Percentiles rank a stretch among this genome's conserved stretches.
These are phyloP conservation scores for Parmales sp. DNA, from an alignment of 108 stramenopile species.

Conservation along the genomic window DNA sequence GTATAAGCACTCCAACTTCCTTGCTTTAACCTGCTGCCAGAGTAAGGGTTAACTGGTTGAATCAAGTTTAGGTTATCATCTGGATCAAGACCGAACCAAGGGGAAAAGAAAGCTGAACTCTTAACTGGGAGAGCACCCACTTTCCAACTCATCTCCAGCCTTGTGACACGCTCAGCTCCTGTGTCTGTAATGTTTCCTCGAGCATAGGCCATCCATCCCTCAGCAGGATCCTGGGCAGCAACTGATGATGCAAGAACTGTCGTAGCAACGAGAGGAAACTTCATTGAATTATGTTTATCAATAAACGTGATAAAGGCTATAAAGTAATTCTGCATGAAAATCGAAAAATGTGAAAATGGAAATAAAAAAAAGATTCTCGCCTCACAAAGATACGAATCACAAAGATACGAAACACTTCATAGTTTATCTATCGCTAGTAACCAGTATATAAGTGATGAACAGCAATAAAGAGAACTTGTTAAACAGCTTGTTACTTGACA, in stretches of 20 bases:
- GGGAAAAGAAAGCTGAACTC: constrained; percentile 11
- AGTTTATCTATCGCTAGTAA: too few relatives aligned
- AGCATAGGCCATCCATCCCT: constrained; percentile 13
- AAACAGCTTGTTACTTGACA: too few relatives aligned
- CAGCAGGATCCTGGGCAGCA: neutral
- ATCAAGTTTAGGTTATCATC: constrained; percentile 12
- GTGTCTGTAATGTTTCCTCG: neutral
- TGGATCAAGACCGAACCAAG: constrained; percentile 13
- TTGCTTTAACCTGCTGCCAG: neutral
- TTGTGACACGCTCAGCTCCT: constrained; percentile 7
- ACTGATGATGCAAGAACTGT: neutral
- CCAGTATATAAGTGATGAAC: too few relatives aligned
- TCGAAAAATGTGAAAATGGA: too few relatives aligned
- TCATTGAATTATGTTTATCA: neutral
- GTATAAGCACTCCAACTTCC: constrained; percentile 10
- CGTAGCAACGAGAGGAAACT: neutral
- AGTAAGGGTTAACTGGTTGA: constrained; percentile 8
- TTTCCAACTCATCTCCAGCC: constrained; percentile 12
- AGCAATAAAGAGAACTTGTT: too few relatives aligned
- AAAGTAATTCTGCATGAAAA: too few relatives aligned
- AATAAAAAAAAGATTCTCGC: too few relatives aligned
- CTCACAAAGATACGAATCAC: too few relatives aligned
- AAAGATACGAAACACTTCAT: too few relatives aligned
- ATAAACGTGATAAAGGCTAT: too few relatives aligned
- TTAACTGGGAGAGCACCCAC: neutral